These are phyloP conservation scores for Vicia faba DNA, from an alignment of 306 rosid genomes.

Conservation along the genomic window DNA sequence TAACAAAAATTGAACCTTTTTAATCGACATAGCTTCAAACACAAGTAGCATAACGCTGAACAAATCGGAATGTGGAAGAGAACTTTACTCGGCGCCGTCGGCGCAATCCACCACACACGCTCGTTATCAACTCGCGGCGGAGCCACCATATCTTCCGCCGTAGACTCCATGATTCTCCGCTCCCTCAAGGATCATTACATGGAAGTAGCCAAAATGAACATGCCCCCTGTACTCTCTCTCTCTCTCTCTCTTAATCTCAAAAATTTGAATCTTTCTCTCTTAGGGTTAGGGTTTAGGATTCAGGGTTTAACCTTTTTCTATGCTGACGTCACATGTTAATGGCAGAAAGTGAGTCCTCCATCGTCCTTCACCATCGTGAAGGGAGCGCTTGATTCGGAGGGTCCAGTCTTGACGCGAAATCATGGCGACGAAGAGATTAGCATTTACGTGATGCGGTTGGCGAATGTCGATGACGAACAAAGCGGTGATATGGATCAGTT, in stretches of 20 bases:
- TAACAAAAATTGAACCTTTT: too few species aligned
- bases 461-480: constrained; percentile 46
- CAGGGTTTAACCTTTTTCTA: neutral
- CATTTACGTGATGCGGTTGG: constrained; percentile 69
- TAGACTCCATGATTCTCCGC: constrained; percentile 72
- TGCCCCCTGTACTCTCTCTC: constrained; percentile 70
- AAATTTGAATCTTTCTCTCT: neutral
- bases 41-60: neutral
- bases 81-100: constrained; percentile 37
- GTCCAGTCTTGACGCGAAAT: constrained; percentile 69
- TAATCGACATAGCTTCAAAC: neutral
- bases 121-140: constrained; percentile 33
- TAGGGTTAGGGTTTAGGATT: constrained; percentile 34
- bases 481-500: constrained; percentile 63
- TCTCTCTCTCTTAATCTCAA: constrained; percentile 13
- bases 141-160: constrained; percentile 57
- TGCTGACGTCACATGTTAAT: neutral
- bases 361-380: constrained; percentile 66
- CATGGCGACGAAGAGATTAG: constrained; percentile 70
- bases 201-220: constrained; percentile 75
- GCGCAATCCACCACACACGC: constrained; percentile 45
- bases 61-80: constrained; percentile 61
- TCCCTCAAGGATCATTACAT: constrained; percentile 91
- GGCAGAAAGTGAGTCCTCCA: constrained; percentile 81
- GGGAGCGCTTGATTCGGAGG: constrained; percentile 71